Percentiles rank a stretch among this genome's conserved stretches.
phyloP scores from a whole-genome alignment of 768 basidiomycete species.

The Amanita polypyramis region DNA sequence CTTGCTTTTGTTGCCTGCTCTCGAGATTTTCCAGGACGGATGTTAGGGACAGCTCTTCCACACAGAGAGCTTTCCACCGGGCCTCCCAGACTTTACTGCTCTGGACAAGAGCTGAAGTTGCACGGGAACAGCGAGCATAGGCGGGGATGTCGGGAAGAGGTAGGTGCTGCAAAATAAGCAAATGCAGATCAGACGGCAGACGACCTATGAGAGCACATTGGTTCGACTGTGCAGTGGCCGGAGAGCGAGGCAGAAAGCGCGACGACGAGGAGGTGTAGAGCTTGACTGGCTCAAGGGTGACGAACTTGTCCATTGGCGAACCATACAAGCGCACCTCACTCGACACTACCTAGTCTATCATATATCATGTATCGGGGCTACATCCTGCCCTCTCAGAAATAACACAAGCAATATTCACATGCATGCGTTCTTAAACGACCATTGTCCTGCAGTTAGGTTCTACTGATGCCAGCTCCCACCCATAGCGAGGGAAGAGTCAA shows the following conservation, averaged over 20 bases:
- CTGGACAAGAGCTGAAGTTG: conserved; percentile 49
- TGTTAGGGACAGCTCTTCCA: conserved; percentile 27
- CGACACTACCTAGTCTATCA: neutral
- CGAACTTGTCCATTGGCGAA: conserved; percentile 71
- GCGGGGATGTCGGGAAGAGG: conserved; percentile 75
- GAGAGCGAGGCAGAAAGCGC: neutral
- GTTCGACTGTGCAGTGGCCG: conserved; percentile 7
- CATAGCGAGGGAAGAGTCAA: neutral
- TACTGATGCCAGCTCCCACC: no score
- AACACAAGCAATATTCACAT: no score
- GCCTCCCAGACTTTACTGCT: conserved; percentile 74
- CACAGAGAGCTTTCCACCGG: conserved; percentile 50
- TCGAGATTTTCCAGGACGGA: conserved; percentile 54
- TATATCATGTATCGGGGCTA: no score
- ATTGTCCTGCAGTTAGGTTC: no score
- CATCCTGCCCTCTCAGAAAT: no score
- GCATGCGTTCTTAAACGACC: no score
- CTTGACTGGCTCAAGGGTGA: conserved; percentile 69
- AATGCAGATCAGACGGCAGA: conserved; percentile 69
- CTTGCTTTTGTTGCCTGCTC: conserved; percentile 19
- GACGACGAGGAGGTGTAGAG: conserved; percentile 26
- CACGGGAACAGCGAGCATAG: conserved; percentile 58
- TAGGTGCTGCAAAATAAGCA: conserved; percentile 61
- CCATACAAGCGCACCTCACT: neutral
- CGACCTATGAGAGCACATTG: conserved; percentile 49